Base-by-base conservation (phyloP, 495 filamentous ascomycete genomes). In the Neurospora hispaniola region DNA sequence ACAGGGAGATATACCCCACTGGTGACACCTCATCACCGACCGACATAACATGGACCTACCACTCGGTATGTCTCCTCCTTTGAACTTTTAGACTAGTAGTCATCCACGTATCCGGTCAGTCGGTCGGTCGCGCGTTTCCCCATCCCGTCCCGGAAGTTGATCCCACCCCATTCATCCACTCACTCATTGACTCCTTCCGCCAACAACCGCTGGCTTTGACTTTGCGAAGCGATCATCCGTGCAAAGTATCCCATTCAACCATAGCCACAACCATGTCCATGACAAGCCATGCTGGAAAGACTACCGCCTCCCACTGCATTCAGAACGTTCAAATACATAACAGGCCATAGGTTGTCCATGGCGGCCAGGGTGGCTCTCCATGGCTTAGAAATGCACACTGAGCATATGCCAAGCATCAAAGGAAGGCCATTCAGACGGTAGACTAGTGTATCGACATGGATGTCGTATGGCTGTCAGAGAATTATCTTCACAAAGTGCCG, bases 381-480 rank as follows among this genome's bases (percentile, higher is more conserved):
- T 59, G 20, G 48, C 16, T 16, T 12, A 31, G 7, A 3, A 23
- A 27, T 2, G 46, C 46, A 54, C 11, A 54, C 20, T 23, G 48
- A 62, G 54, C 54, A 62, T 31, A 31, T 62, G 23, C 23, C 23
- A 62, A 31, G 23, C 23, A 35, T 38, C 27, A 18, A 66, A 66
- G 54, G 11, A 35, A 31, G 14, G 5, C 54, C 54, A 16, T 35
- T 35, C 54, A 18, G 14, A 62, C 14, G 27, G 7, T 62, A 35
- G 54, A 66, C 12, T 31, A 27, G 2, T 35, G 1, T 66, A 1
- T 66, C 7, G 54, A 35, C 27, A 18, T 66, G 44, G 72, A 77
- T 54, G 78, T 75, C 69, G 78, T 80, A 72, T 81, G 80, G 80
- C 69, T 70, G 43, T 70, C 74, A 72, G 77, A 80, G 80, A 80